These are phyloP conservation scores for Saccharomyces hybrid DNA, from an alignment of 1,139 yeast species.

Conservation along the genomic window DNA sequence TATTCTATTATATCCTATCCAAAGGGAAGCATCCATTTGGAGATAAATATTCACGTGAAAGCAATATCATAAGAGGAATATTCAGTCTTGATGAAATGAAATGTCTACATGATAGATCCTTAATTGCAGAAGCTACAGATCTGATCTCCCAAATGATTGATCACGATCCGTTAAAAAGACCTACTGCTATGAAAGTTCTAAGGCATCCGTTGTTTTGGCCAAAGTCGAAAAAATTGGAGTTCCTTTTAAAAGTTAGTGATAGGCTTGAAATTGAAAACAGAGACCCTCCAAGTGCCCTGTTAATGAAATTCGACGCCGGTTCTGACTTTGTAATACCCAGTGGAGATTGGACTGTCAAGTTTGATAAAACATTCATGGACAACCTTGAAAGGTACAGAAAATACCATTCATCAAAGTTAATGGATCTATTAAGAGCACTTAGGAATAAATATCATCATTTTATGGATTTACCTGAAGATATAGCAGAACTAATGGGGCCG, in stretches of 20 bases:
- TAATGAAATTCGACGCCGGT: constrained; percentile 51
- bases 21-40: constrained; percentile 95
- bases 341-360: constrained; percentile 71
- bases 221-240: constrained; percentile 66
- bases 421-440: constrained; percentile 82
- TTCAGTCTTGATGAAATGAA: constrained; percentile 45
- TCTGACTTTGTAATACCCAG: constrained; percentile 50
- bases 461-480: constrained; percentile 69
- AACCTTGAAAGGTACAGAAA: constrained; percentile 87
- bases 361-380: constrained; percentile 64
- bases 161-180: constrained; percentile 62
- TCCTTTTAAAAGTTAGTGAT: constrained; percentile 79
- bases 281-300: constrained; percentile 72
- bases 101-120: constrained; percentile 21
- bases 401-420: constrained; percentile 66
- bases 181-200: constrained; percentile 59
- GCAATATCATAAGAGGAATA: constrained; percentile 73
- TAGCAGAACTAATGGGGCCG: constrained; percentile 61
- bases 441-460: constrained; percentile 91
- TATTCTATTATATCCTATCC: constrained; percentile 77
- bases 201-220: constrained; percentile 89
- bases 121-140: constrained; percentile 58
- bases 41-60: constrained; percentile 77
- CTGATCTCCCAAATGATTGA: constrained; percentile 66
- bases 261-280: constrained; percentile 81